Evolutionary conservation across 768 basidiomycete species (phyloP), one percentile per base, ranked within the genome.

Genomic region (Tricholoma hemisulphureum): DNA sequence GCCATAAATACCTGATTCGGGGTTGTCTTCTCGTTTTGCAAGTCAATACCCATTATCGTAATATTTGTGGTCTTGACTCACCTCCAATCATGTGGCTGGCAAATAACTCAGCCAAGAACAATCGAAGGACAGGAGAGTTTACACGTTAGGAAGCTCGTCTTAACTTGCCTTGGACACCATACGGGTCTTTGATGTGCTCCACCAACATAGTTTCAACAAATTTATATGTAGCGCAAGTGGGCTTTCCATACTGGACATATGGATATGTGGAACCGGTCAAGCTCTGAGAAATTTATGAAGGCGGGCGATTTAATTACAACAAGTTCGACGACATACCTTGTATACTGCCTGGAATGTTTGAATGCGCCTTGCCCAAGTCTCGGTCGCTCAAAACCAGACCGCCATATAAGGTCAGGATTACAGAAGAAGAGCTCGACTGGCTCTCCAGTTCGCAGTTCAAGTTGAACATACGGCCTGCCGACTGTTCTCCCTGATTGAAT

Each of bases 331-430:
- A 56, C 59, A n/a, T 55, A 80, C 86, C 77, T 81, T 83, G 68
- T 78, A 84, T 46, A 87, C 87, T 6, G 86, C 85, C 65, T 93
- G 89, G 59, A 95, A 89, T 13, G 91, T 65, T 85, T 86, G 73
- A 98, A 95, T 1, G 87, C 93, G n/a, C 97, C 97, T 74, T 96
- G 94, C 1, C 96, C 97, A 31, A 95, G 77, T 50, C 97, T 77
- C 6, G 91, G 84, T 31, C 81, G 76, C 14, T 80, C 75, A 69
- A 92, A 98, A 62, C 92, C 89, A 18, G 88, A 88, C 58, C 83
- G 82, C 95, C 94, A 97, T 51, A 94, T 68, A 6, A 98, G 71
- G 74, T 97, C 95, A 16, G 94, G 92, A 69, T 96, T 97, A 67
- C 92, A 95, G 68, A 95, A 93, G 28, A 93, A 71, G 53, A 98